Evolutionary conservation across 352 stramenopile species (phyloP).

Genomic region (Pythium diclinum): DNA sequence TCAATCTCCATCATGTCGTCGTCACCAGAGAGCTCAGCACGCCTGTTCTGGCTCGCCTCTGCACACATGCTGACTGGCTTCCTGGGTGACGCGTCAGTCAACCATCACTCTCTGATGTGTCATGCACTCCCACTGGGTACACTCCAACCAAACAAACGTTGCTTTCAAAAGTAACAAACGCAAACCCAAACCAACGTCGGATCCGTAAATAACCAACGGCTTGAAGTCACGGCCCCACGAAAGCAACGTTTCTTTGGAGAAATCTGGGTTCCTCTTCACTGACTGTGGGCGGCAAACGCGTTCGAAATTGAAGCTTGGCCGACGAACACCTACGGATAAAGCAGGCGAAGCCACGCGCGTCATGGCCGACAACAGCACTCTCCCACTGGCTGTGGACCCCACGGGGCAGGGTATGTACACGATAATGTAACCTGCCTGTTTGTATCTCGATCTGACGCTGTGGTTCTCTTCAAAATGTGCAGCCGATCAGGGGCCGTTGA

Average conservation of each 20-base stretch:
- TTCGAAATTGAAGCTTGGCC: constrained; percentile 28
- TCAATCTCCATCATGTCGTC: constrained; percentile 8
- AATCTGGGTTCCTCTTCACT: constrained; percentile 1
- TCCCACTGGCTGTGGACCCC: constrained; percentile 6
- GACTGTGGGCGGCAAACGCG: constrained; percentile 5
- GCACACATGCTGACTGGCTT: constrained; percentile 12
- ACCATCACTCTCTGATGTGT: not conserved
- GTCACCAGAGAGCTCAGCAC: not conserved
- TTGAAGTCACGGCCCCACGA: not conserved
- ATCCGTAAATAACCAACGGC: constrained; percentile 3
- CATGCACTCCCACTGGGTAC: not conserved
- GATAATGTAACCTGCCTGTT: not conserved
- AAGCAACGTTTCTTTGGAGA: constrained; percentile 5
- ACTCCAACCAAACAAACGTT: constrained; percentile 1
- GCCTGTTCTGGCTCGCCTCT: constrained; percentile 4
- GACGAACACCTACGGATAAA: not conserved
- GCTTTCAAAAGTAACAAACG: not conserved
- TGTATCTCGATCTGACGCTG: not conserved
- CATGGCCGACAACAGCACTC: constrained; percentile 27
- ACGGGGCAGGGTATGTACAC: constrained; percentile 13
- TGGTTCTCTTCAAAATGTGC: not conserved
- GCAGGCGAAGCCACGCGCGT: constrained; percentile 6
- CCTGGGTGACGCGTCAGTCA: not conserved
- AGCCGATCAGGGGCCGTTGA: constrained; percentile 35
- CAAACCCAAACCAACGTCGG: not conserved